Evolutionary conservation across 2,329 filamentous ascomycete species (phyloP).

Genomic region (Elsinoe perseae): DNA sequence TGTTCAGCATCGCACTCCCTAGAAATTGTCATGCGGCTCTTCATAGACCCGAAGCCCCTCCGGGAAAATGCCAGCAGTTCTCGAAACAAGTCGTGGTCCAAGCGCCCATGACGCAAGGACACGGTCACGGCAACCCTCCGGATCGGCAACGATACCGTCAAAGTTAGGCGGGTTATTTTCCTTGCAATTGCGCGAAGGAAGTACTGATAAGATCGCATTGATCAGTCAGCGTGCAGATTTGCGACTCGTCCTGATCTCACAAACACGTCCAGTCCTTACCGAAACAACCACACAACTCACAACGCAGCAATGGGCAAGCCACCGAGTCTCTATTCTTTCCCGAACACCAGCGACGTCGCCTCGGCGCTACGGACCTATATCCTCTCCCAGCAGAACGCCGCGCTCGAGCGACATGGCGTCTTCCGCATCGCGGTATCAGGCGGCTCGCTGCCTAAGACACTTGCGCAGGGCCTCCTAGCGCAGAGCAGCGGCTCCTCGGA

Average conservation of each 20-base stretch:
- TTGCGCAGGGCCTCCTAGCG: constrained; percentile 73
- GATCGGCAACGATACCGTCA: background rate
- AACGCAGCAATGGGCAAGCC: constrained; percentile 30
- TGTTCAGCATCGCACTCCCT: too few relatives aligned
- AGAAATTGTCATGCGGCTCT: background rate
- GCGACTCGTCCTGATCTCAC: background rate
- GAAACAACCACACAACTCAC: background rate
- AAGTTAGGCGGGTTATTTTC: constrained; percentile 6
- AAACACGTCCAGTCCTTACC: background rate
- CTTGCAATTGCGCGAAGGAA: constrained; percentile 1
- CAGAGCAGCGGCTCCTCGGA: constrained; percentile 46
- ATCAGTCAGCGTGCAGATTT: constrained; percentile 7
- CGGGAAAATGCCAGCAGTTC: background rate
- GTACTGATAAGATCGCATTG: constrained; percentile 10
- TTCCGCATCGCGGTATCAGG: constrained; percentile 94
- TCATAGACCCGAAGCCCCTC: background rate
- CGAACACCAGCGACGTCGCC: constrained; percentile 63
- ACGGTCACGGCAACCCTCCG: background rate
- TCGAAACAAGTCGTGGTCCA: background rate
- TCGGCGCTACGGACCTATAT: constrained; percentile 73
- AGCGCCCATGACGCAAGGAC: constrained; percentile 10
- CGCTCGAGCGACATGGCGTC: constrained; percentile 67
- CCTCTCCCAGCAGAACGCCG: constrained; percentile 70
- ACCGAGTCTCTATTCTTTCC: constrained; percentile 70
- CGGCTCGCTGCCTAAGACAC: constrained; percentile 80